A percentile compares a stretch with the other conserved stretches of the same genome.
Conservation (phyloP, 2,329 filamentous ascomycete genomes). For the Pseudonectria buxi region DNA sequence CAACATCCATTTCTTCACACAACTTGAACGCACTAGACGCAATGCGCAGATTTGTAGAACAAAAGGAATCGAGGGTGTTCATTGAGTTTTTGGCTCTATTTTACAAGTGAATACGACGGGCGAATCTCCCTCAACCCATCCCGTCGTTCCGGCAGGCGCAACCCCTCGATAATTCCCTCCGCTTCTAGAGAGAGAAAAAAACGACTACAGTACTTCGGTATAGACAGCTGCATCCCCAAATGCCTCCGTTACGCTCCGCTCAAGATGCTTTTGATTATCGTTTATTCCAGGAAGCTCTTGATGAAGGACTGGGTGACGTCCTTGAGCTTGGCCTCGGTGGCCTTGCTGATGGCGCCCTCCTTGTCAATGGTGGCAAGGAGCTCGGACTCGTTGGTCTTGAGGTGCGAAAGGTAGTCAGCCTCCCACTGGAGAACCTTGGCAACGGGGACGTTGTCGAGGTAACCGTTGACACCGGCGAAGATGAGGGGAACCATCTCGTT, state of each 20-base stretch:
- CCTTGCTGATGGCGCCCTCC: slow-evolving; percentile 95
- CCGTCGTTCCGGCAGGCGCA: slow-evolving; percentile 42
- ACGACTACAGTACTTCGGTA: slow-evolving; percentile 39
- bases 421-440: slow-evolving; percentile 91
- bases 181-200: slow-evolving; percentile 44
- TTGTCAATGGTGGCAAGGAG: slow-evolving; percentile 83
- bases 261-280: slow-evolving; percentile 23
- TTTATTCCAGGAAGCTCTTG: slow-evolving; percentile 76
- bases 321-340: slow-evolving; percentile 75
- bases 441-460: slow-evolving; percentile 83
- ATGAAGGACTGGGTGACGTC: slow-evolving; percentile 74
- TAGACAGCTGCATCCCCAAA: slow-evolving; percentile 39
- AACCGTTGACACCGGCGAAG: slow-evolving; percentile 98
- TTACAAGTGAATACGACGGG: slow-evolving; percentile 53
- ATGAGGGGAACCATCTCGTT: slow-evolving; percentile 99
- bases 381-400: slow-evolving; percentile 84
- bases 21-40: no score
- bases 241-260: slow-evolving; percentile 25
- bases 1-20: no score
- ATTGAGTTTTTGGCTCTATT: slow-evolving; percentile 57
- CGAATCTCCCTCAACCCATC: slow-evolving; percentile 37
- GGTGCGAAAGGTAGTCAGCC: slow-evolving; percentile 84
- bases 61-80: slow-evolving; percentile 56
- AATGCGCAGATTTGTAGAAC: no score
- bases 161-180: slow-evolving; percentile 38